Evolutionary conservation across 129 eudicot species (phyloP).

Genomic region (Deinandra increscens): DNA sequence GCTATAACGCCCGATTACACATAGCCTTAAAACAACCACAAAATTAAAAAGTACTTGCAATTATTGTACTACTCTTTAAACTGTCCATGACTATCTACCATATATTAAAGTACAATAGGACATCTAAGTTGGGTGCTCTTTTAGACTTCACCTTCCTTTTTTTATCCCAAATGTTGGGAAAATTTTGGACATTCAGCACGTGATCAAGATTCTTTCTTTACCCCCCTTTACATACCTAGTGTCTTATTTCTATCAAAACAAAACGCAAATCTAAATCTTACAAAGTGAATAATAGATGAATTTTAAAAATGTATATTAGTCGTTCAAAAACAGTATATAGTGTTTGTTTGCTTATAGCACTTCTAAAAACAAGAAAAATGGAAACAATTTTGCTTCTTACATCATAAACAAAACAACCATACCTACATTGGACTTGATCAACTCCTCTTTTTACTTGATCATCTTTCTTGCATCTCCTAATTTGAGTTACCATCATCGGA

Average conservation of each 20-base stretch:
- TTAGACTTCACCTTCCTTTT: conserved; percentile 14
- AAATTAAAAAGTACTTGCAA: too few species aligned
- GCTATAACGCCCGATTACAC: too few species aligned
- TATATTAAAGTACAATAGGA: conserved; percentile 4
- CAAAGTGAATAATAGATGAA: too few species aligned
- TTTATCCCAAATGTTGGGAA: conserved; percentile 21
- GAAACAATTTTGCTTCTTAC: background rate
- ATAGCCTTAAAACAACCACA: too few species aligned
- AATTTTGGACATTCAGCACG: conserved; percentile 8
- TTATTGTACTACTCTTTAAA: too few species aligned
- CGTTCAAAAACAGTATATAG: background rate
- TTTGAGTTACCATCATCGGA: conserved; percentile 8
- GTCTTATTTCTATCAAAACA: too few species aligned
- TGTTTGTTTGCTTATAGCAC: background rate
- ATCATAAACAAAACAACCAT: background rate
- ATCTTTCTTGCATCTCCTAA: background rate
- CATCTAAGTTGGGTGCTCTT: conserved; percentile 1
- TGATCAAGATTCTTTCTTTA: conserved; percentile 5
- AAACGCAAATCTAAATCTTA: too few species aligned
- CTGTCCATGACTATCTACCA: too few species aligned
- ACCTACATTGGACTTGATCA: too few species aligned
- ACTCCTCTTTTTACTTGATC: too few species aligned
- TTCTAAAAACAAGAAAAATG: background rate
- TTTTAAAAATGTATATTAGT: too few species aligned
- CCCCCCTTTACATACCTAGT: background rate